Percentiles rank a stretch among this genome's conserved stretches.
These are phyloP conservation scores for Cutaneotrichosporon mucoides DNA, from an alignment of 1,284 basidiomycete species.

Conservation along the genomic window DNA sequence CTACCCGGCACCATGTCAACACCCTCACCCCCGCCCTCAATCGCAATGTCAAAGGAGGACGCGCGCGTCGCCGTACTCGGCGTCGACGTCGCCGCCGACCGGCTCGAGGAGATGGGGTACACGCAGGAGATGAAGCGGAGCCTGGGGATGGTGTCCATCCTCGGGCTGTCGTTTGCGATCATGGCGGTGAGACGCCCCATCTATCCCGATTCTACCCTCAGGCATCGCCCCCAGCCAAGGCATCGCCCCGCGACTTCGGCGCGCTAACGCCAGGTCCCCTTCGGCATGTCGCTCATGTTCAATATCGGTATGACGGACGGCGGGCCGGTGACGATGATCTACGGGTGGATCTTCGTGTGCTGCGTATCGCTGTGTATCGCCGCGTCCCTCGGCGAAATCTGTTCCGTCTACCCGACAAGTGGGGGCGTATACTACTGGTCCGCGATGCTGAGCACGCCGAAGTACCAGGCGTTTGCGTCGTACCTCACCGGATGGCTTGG, in stretches of 20 bases:
- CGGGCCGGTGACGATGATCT: conserved; percentile 50
- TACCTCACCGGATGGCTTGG: conserved; percentile 53
- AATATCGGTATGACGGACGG: conserved; percentile 49
- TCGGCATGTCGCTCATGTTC: conserved; percentile 48
- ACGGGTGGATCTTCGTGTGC: conserved; percentile 52
- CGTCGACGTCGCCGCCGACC: conserved; percentile 22
- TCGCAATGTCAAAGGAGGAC: no score
- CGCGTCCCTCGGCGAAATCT: conserved; percentile 51
- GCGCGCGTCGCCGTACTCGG: not conserved
- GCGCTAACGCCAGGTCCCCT: conserved; percentile 21
- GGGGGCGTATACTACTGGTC: conserved; percentile 54
- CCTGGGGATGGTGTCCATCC: conserved; percentile 50
- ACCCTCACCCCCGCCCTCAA: no score
- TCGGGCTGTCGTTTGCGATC: conserved; percentile 50
- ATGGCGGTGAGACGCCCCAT: conserved; percentile 42
- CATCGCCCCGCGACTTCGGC: not conserved
- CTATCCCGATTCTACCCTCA: not conserved
- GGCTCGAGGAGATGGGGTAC: conserved; percentile 51
- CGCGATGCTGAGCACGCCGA: conserved; percentile 48
- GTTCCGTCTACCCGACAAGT: conserved; percentile 51
- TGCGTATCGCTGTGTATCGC: conserved; percentile 51
- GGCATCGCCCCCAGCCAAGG: not conserved
- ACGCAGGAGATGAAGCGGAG: conserved; percentile 49
- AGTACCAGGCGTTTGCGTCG: conserved; percentile 48
- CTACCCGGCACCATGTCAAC: no score